Evolutionary conservation across 2,329 filamentous ascomycete species (phyloP), one percentile per base, ranked within the genome.

Genomic region (Colletotrichum brevisporum): DNA sequence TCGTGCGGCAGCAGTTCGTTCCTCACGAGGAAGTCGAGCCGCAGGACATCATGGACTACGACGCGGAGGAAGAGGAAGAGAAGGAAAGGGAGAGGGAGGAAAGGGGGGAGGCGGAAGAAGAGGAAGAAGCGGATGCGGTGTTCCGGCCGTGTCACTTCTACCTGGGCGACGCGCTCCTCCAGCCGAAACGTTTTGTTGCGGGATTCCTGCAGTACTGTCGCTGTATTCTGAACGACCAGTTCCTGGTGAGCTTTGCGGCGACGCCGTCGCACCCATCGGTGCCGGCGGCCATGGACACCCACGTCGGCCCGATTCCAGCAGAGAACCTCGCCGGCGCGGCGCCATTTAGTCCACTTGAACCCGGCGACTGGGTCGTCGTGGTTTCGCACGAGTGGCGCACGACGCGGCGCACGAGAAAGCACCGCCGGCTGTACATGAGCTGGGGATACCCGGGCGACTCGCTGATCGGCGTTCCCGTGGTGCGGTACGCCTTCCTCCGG

Each of bases 91-190:
- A 36, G 31, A 36, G 31, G 9, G 36, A 52, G n/a, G 47, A 53
- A 12, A 24, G 41, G 13, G 58, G 21, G 24, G 58, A 62, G 21
- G n/a, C 24, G 5, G 16, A 43, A 6, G 41, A 24, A 50, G 47
- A 50, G 18, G 2, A 50, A n/a, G 56, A 48, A 24, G 15, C 27
- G 16, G 41, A 18, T 12, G 26, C 15, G 27, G n/a, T 24, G 16
- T 67, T 67, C 50, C 51, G 56, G 18, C 57, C 63, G 41, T 55
- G 56, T 18, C 56, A 61, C 43, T 61, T 67, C 41, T 64, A 57
- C 36, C 56, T 61, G 9, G 57, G 57, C 16, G 64, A 67, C 18
- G 15, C 27, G 5, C 43, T 67, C 12, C 64, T 62, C 5, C 24
- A 45, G 18, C 52, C 64, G 27, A 43, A 67, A 18, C 31, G 45